Evolutionary conservation across 164 flowering plant genomes (phyloP).

Genomic region (Kingdonia uniflora): DNA sequence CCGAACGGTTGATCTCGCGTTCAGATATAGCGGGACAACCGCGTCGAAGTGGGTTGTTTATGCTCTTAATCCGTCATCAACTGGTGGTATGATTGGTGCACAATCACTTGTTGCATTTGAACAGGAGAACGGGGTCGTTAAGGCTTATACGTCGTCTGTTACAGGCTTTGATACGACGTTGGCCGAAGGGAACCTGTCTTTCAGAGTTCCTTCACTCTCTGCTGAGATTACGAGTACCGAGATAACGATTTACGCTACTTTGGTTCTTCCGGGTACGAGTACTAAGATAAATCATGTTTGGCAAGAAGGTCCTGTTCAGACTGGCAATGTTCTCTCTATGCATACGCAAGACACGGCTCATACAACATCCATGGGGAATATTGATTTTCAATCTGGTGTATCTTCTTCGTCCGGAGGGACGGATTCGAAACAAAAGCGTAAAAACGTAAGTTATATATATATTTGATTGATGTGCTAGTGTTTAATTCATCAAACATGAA

Average conservation of each 20-base stretch:
- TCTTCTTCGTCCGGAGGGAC: neutral
- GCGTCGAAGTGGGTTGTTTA: slow-evolving; percentile 21
- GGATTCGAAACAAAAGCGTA: neutral
- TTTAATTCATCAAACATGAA: neutral
- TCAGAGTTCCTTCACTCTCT: slow-evolving; percentile 21
- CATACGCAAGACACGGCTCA: neutral
- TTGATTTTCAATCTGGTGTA: neutral
- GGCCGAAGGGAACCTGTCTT: slow-evolving; percentile 21
- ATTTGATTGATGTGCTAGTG: neutral
- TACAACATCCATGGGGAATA: neutral
- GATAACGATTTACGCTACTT: slow-evolving; percentile 40
- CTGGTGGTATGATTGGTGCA: slow-evolving; percentile 29
- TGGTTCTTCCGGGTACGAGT: slow-evolving; percentile 14
- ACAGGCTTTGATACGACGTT: slow-evolving; percentile 10
- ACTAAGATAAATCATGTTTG: slow-evolving; percentile 40
- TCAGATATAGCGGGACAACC: slow-evolving; percentile 9
- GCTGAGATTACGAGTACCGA: slow-evolving; percentile 20
- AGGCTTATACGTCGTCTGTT: slow-evolving; percentile 30
- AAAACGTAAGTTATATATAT: neutral
- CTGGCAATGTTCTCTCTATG: neutral
- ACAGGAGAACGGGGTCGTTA: slow-evolving; percentile 9
- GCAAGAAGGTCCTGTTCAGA: slow-evolving; percentile 43
- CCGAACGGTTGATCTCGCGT: slow-evolving; percentile 19
- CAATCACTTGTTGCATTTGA: slow-evolving; percentile 46
- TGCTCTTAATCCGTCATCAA: neutral